Evolutionary conservation across 345 rosid genomes (phyloP).

Genomic region (Tarenaya hassleriana): DNA sequence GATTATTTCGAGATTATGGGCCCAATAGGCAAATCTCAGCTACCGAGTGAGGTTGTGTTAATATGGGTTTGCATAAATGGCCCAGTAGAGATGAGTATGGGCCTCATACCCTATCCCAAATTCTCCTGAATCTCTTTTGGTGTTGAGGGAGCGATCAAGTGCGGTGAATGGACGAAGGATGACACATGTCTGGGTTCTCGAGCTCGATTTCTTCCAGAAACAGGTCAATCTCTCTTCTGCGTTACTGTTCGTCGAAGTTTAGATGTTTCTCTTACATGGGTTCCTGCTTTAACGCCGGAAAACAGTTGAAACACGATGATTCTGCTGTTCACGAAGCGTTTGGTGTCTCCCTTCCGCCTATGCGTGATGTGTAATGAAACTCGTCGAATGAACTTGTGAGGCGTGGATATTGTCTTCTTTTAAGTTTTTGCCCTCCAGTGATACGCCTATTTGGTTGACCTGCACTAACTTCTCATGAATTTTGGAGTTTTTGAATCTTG

Average conservation of each 20-base stretch:
- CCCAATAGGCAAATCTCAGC: too few relatives aligned
- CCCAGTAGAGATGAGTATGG: neutral
- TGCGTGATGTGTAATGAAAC: neutral
- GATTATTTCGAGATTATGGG: too few relatives aligned
- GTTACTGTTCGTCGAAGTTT: slow-evolving; percentile 19
- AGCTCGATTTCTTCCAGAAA: slow-evolving; percentile 26
- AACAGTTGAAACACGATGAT: slow-evolving; percentile 22
- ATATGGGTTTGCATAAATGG: neutral
- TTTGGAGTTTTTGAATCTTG: slow-evolving; percentile 11
- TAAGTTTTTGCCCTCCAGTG: too few relatives aligned
- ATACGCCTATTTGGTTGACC: too few relatives aligned
- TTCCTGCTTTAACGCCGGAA: slow-evolving; percentile 22
- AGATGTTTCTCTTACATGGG: slow-evolving; percentile 24
- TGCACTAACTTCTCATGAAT: neutral
- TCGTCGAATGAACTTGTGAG: neutral
- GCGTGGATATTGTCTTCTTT: neutral
- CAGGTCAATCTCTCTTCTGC: slow-evolving; percentile 20
- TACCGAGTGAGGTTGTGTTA: neutral
- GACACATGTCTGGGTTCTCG: slow-evolving; percentile 27
- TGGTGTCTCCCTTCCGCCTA: slow-evolving; percentile 12
- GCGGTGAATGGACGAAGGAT: neutral
- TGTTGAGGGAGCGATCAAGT: too few relatives aligned
- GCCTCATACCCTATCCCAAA: too few relatives aligned
- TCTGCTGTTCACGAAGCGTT: slow-evolving; percentile 8
- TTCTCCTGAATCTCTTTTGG: too few relatives aligned